These are phyloP conservation scores for Rhodotorula sp. DNA, from an alignment of 1,284 basidiomycete species.

Conservation along the genomic window DNA sequence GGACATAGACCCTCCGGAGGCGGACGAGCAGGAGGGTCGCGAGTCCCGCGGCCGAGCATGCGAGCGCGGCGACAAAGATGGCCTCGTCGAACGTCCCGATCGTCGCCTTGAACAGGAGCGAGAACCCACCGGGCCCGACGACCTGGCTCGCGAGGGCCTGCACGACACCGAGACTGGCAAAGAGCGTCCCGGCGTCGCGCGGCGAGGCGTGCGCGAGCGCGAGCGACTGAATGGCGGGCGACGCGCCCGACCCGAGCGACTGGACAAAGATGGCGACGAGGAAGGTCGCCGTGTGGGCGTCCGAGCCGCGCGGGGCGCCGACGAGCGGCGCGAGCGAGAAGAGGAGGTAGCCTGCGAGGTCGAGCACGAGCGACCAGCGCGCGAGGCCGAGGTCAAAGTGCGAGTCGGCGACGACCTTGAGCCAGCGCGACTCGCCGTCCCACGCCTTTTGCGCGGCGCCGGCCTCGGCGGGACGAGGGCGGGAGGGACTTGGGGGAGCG, in stretches of 20 bases:
- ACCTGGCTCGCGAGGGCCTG: constrained; percentile 60
- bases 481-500: constrained; percentile 17
- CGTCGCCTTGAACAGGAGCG: constrained; percentile 62
- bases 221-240: constrained; percentile 66
- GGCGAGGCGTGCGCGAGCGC: constrained; percentile 63
- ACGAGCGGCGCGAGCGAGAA: constrained; percentile 14
- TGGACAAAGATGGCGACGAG: constrained; percentile 56
- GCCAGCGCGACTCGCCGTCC: constrained; percentile 37
- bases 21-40: constrained; percentile 4
- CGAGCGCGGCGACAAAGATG: constrained; percentile 51
- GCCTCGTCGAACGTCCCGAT: constrained; percentile 62
- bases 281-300: constrained; percentile 51
- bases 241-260: constrained; percentile 62
- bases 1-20: constrained; percentile 18
- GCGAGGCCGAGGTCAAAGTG: constrained; percentile 43
- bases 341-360: constrained; percentile 30
- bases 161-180: constrained; percentile 70
- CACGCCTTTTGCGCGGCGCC: constrained; percentile 6
- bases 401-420: constrained; percentile 39
- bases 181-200: constrained; percentile 59
- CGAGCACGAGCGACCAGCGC: constrained; percentile 25
- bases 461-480: constrained; percentile 10
- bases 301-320: not conserved
- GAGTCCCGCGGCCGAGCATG: not conserved
- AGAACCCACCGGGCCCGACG: constrained; percentile 64